Evolutionary conservation across 2,329 filamentous ascomycete genomes (phyloP).

Genomic region (Alternaria incomplexa): DNA sequence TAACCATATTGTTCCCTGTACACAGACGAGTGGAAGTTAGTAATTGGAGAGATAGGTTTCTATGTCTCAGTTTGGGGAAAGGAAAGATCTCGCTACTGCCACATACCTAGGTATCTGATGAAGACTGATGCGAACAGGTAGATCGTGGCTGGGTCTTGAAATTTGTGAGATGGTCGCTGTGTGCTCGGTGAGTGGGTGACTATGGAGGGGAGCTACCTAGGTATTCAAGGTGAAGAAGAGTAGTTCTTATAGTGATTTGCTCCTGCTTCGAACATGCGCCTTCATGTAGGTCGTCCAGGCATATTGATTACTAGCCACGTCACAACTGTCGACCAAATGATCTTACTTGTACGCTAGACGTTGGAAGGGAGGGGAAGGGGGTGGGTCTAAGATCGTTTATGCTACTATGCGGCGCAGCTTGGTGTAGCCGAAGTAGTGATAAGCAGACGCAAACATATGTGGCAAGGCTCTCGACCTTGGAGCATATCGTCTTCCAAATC

Average conservation of each 20-base stretch:
- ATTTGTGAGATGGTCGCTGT: neutral
- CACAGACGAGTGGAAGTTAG: neutral
- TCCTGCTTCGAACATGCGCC: neutral
- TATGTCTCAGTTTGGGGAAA: neutral
- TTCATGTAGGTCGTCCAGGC: neutral
- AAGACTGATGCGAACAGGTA: neutral
- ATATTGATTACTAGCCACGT: neutral
- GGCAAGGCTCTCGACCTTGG: slow-evolving; percentile 26
- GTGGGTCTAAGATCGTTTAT: neutral
- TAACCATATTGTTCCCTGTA: neutral
- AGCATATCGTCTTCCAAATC: slow-evolving; percentile 33
- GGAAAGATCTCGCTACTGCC: neutral
- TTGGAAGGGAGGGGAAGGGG: neutral
- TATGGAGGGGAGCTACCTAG: neutral
- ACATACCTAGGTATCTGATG: neutral
- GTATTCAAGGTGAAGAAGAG: neutral
- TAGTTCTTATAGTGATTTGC: neutral
- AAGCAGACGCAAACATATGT: neutral
- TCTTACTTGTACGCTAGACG: neutral
- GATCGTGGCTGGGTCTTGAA: neutral
- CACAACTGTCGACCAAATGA: neutral
- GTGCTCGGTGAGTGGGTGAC: neutral
- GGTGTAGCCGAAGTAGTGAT: neutral
- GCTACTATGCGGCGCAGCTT: neutral
- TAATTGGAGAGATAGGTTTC: neutral